These are phyloP conservation scores for Heterobasidion occidentale DNA, from an alignment of 1,284 basidiomycete genomes.

Conservation along the genomic window DNA sequence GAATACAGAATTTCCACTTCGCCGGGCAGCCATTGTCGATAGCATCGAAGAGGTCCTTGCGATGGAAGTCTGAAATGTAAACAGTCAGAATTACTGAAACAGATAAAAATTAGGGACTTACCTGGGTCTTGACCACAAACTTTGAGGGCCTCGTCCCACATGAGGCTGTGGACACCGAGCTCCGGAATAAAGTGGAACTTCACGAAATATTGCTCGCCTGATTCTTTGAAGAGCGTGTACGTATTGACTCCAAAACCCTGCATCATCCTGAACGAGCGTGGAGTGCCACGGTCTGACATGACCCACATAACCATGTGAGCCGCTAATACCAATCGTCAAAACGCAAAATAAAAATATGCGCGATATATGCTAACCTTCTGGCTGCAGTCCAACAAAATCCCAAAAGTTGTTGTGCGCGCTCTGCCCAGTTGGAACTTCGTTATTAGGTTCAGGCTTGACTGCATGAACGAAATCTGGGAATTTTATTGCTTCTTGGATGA, in stretches of 20 bases:
- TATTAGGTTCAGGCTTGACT: conserved; percentile 74
- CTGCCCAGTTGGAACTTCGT: conserved; percentile 60
- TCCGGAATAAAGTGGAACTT: conserved; percentile 83
- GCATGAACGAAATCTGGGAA: conserved; percentile 81
- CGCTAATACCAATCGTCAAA: conserved; percentile 28
- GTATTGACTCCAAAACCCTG: conserved; percentile 85
- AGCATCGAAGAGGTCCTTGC: conserved; percentile 73
- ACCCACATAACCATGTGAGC: conserved; percentile 80
- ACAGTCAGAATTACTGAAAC: neutral
- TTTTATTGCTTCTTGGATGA: conserved; percentile 80
- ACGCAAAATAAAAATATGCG: neutral
- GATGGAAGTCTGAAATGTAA: conserved; percentile 55
- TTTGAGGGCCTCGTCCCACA: conserved; percentile 85
- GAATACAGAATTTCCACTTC: conserved; percentile 74
- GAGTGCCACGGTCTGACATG: conserved; percentile 77
- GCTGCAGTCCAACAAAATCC: conserved; percentile 67
- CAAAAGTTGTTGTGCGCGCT: conserved; percentile 79
- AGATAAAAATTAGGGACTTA: conserved; percentile 16
- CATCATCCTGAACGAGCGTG: conserved; percentile 80
- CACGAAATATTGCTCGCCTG: conserved; percentile 68
- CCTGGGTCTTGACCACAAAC: conserved; percentile 74
- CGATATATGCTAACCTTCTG: conserved; percentile 36
- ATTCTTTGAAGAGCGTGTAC: conserved; percentile 60
- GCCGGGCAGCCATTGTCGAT: conserved; percentile 62
- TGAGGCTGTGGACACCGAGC: conserved; percentile 73